Base-by-base conservation (phyloP, 163 green algal genomes). In the Scenedesmus sp. region DNA sequence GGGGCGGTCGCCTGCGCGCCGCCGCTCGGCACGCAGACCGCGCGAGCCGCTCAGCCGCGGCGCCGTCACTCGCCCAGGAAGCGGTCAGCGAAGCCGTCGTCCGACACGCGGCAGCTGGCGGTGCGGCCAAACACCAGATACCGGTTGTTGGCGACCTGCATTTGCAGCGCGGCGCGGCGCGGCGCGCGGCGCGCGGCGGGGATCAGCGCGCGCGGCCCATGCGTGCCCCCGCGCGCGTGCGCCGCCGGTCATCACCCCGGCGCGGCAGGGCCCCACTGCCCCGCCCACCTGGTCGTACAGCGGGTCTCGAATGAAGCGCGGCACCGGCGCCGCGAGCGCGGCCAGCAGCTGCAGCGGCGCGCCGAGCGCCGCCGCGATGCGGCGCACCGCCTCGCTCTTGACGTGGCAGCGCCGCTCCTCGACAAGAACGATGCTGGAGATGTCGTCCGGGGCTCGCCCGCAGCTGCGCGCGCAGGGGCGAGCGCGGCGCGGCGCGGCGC, bases 341-440 rank as follows among this genome's bases (percentile, higher is more conserved):
- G 87, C 88, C n/a, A 94, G 70, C 28, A 90, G 36, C 3, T 88
- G 81, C 50, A 93, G 88, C 0, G 93, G 92, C 31, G 86, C 71
- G 20, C 71, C 31, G 31, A 96, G 80, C 5, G 66, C 36, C 14
- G 75, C n/a, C 0, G 75, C 93, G 29, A 97, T 97, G n/a, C 87
- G 78, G 56, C 96, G 66, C 6, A 97, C 85, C 9, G 94, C 94
- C 18, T 95, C 92, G 3, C 87, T 93, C 15, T 93, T 91, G 33
- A 94, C 88, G 84, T 91, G 85, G 64, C 48, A 85, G 2, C 47
- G 26, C 51, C 81, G 47, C 6, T 64, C 47, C 48, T 93, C 89
- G 34, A 98, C 94, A 10, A 98, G 86, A 7, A 98, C 95, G 24
- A 98, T 97, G 44, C 87, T 95, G 26, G 72, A 89, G 42, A 98